Evolutionary conservation across 2,329 filamentous ascomycete species (phyloP).

Genomic region (Sordariomycetes sp.): DNA sequence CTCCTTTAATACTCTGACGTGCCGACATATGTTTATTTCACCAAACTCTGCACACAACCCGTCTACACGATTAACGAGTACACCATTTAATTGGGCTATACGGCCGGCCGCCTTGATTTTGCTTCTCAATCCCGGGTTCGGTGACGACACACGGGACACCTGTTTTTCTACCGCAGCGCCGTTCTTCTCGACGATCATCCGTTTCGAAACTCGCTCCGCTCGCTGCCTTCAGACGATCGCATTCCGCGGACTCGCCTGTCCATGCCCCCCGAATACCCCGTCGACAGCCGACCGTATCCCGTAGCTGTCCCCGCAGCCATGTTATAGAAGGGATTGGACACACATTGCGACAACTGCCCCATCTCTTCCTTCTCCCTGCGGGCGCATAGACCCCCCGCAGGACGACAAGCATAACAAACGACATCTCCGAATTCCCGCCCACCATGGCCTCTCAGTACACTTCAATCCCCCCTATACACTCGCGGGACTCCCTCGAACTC

Average conservation of each 20-base stretch:
- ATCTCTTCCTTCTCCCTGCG: not conserved
- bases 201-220: not conserved
- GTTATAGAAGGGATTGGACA: not conserved
- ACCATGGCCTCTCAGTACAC: slow-evolving; percentile 1
- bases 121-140: not conserved
- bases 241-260: not conserved
- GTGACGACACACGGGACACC: not conserved
- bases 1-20: not conserved
- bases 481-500: slow-evolving; percentile 90
- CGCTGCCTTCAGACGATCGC: not conserved
- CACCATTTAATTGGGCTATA: not conserved
- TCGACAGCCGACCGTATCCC: not conserved
- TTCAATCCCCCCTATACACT: slow-evolving; percentile 18
- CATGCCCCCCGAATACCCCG: not conserved
- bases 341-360: not conserved
- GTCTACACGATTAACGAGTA: not conserved
- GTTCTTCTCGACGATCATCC: not conserved
- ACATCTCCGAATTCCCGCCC: not conserved
- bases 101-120: not conserved
- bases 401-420: not conserved
- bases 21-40: not conserved
- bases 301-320: not conserved
- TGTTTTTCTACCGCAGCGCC: not conserved
- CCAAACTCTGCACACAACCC: not conserved
- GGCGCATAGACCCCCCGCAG: not conserved